Evolutionary conservation across 331 rosid genomes (phyloP), one percentile per base, ranked within the genome.

Genomic region (Saraca asoca): DNA sequence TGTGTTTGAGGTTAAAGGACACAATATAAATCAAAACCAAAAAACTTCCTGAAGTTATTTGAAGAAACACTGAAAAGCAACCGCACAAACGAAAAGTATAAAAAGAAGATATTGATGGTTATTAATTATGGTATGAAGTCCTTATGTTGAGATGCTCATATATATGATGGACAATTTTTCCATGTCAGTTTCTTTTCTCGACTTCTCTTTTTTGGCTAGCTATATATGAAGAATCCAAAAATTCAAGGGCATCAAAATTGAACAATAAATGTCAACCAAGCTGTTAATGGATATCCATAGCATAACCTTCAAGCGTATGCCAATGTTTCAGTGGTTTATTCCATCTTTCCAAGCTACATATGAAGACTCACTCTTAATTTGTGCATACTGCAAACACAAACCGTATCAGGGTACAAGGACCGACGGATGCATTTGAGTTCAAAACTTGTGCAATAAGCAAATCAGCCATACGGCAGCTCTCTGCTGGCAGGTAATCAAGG

Each of bases 401-500:
- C 73, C 68, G 55, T 43, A 1, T 44, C 51, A 44, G 50, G 69
- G 46, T 55, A 58, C 67, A 54, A 48, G 56, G 20, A 63, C 14
- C 31, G 31, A 1, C 3, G 31, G 3, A 24, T 24, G 31, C 31
- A 17, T 24, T 8, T 60, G 31, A 49, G 77, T 5, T 33, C 13
- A 42, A 51, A 31, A 18, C 5, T 53, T 33, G 9, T 58, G 57
- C 41, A 10, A 34, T 78, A 75, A 74, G 86, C 83, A 78, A 80
- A 54, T 24, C 64, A 68, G 80, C 84, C 72, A 51, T 72, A 65
- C 78, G 86, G 84, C 82, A 31, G 12, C 83, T 75, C 84, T 81
- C 73, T 48, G 60, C 18, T 78, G 75, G 83, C 86, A 78, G 16
- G 80, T 75, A 64, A 59, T 43, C 3, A 52, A 24, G 31, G 3